Evolutionary conservation across 768 basidiomycete species (phyloP).

Genomic region (Boletus bicolor): DNA sequence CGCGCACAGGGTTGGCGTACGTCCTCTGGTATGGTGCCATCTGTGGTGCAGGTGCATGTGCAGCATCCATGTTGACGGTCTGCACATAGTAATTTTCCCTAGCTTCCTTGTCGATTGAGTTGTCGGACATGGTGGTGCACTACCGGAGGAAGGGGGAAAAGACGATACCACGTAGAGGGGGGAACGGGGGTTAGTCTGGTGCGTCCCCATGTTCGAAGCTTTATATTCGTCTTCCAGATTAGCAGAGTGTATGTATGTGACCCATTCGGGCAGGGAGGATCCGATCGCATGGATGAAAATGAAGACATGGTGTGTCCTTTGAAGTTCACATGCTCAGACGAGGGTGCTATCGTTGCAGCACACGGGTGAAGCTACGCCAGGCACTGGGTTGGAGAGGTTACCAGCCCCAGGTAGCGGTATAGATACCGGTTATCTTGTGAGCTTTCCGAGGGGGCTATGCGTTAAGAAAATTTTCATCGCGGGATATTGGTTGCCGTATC

Average conservation of each 20-base stretch:
- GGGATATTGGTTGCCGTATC: not conserved
- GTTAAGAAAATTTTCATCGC: constrained; percentile 1
- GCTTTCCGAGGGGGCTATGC: not conserved
- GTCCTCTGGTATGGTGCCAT: constrained; percentile 29
- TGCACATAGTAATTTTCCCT: constrained; percentile 28
- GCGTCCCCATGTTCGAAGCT: not conserved
- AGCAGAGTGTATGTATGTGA: not conserved
- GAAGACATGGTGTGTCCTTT: not conserved
- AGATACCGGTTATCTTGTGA: constrained; percentile 13
- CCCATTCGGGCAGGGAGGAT: not conserved
- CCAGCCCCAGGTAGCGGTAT: constrained; percentile 12
- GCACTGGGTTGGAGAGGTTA: constrained; percentile 2
- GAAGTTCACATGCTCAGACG: constrained; percentile 7
- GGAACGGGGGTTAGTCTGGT: not conserved
- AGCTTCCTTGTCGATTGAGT: constrained; percentile 23
- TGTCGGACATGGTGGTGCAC: constrained; percentile 16
- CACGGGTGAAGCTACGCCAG: constrained; percentile 1
- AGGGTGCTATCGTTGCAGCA: constrained; percentile 1
- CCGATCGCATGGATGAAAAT: constrained; percentile 1
- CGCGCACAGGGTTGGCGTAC: constrained; percentile 24
- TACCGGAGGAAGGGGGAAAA: not conserved
- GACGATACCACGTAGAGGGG: not conserved
- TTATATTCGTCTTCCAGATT: constrained; percentile 15
- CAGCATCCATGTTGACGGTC: constrained; percentile 21
- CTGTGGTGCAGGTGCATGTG: constrained; percentile 11